Conservation (phyloP, 2,329 filamentous ascomycete genomes). For the Cyclaneusma minus region DNA sequence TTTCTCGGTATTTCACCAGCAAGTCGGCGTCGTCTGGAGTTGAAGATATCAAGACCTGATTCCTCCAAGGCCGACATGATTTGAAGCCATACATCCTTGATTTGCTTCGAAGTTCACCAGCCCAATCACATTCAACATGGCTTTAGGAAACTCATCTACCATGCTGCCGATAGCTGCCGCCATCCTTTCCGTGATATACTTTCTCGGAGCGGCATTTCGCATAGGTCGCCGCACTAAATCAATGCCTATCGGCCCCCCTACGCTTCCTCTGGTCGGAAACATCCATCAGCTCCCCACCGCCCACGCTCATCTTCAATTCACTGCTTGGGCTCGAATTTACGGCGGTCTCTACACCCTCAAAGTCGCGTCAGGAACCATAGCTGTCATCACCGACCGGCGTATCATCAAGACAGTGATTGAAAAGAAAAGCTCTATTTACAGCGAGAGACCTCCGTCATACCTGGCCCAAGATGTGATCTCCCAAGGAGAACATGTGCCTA, state of each 20-base stretch:
- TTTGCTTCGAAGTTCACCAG: too few species aligned
- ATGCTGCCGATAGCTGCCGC: too few species aligned
- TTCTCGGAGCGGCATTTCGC: too few species aligned
- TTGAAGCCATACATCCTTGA: too few species aligned
- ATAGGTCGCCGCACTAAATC: slow-evolving; percentile 4
- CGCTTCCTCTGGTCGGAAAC: slow-evolving; percentile 8
- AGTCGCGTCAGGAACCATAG: slow-evolving; percentile 5
- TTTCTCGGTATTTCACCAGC: too few species aligned
- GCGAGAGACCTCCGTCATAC: slow-evolving; percentile 24
- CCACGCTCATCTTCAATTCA: too few species aligned
- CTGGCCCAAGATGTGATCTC: slow-evolving; percentile 27
- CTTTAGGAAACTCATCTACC: too few species aligned
- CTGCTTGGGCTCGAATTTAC: slow-evolving; percentile 26
- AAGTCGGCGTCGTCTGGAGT: too few species aligned
- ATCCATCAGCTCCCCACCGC: slow-evolving; percentile 2
- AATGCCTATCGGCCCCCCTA: slow-evolving; percentile 9
- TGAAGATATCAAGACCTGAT: too few species aligned
- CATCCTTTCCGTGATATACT: too few species aligned
- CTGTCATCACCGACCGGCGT: slow-evolving; percentile 7
- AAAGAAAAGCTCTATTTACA: slow-evolving; percentile 15
- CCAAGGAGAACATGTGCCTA: slow-evolving; percentile 27
- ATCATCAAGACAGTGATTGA: slow-evolving; percentile 12
- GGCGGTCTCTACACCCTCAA: slow-evolving; percentile 22
- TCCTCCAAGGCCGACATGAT: too few species aligned
- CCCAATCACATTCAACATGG: too few species aligned